Evolutionary conservation across 202 grass and related monocot genomes (phyloP), one percentile per base, ranked within the genome.

Genomic region (Alloteropsis angusta): DNA sequence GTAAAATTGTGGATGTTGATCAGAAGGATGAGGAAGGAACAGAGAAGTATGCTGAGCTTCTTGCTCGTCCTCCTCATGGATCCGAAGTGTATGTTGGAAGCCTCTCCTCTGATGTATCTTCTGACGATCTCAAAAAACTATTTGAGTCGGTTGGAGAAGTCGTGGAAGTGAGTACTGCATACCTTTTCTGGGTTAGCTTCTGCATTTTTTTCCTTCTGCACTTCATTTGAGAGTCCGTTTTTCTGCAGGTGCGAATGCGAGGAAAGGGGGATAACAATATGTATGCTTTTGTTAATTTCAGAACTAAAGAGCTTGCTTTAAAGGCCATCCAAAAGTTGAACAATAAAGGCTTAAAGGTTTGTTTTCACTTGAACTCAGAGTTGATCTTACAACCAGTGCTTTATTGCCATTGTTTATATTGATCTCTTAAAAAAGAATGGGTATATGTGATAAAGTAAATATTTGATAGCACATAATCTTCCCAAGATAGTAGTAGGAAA

Each of bases 271-370:
- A 91, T 56, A 88, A 68, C 22, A 98, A 60, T 82, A 43, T 68
- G 32, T 95, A 94, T 90, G 92, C 92, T 49, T 98, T 98, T 80
- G 84, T 98, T 75, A 87, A 79, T 68, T 98, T 92, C 67, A 87
- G 79, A 79, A 92, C 71, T 72, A 87, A 76, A 66, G 84, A 80
- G 52, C 75, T 94, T 71, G 95, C 95, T 68, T 67, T 72, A 52
- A 85, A 87, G 71, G 95, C 95, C 69, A 94, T 95, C 34, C 64
- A 73, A 80, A 87, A 87, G 54, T 78, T 98, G 83, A 86, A 74
- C 85, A 88, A 95, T 66, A 80, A 79, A 73, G 60, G 83, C 60
- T 85, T 98, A 16, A 88, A 97, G 89, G 94, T 97, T 77, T 72
- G 77, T 36, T 76, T 49, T 71, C 41, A 17, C 48, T 76, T 63